These are phyloP conservation scores for Malania oleifera DNA, from an alignment of 164 flowering plant species.

Conservation along the genomic window DNA sequence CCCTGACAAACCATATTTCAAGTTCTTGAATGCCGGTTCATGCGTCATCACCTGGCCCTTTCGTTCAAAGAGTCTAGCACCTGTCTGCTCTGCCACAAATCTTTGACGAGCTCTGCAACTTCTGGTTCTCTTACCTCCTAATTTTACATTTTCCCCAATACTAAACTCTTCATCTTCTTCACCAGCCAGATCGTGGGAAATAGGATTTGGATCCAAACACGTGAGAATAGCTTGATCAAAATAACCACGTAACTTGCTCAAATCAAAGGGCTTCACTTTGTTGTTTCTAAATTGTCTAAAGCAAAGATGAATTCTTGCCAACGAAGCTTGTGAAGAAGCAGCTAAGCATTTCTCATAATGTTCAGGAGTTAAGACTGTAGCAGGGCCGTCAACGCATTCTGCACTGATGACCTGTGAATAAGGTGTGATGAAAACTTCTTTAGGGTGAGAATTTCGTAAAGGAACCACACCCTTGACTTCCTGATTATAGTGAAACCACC, in stretches of 20 bases:
- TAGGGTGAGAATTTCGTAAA: slow-evolving; percentile 57
- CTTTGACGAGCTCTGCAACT: slow-evolving; percentile 43
- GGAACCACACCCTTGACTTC: slow-evolving; percentile 68
- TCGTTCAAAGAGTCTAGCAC: too few species aligned
- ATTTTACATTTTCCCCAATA: slow-evolving; percentile 30
- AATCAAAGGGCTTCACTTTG: slow-evolving; percentile 66
- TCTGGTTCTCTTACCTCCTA: slow-evolving; percentile 58
- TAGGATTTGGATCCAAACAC: slow-evolving; percentile 40
- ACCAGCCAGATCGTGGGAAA: slow-evolving; percentile 9
- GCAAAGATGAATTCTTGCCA: slow-evolving; percentile 56
- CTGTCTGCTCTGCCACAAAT: too few species aligned
- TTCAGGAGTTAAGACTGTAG: slow-evolving; percentile 75
- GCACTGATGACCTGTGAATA: slow-evolving; percentile 87
- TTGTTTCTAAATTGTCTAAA: slow-evolving; percentile 67
- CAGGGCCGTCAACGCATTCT: slow-evolving; percentile 93
- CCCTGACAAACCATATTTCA: slow-evolving; percentile 29
- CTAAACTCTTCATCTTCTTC: slow-evolving; percentile 50
- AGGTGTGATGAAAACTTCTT: slow-evolving; percentile 91
- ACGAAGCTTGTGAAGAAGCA: slow-evolving; percentile 39
- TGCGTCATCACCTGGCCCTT: slow-evolving; percentile 15
- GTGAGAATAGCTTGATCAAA: slow-evolving; percentile 68
- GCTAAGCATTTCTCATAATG: slow-evolving; percentile 69
- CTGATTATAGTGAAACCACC: slow-evolving; percentile 91
- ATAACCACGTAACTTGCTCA: slow-evolving; percentile 84
- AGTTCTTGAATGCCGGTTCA: slow-evolving; percentile 24